These are phyloP conservation scores for Dryadomyces quercus-mongolicae DNA, from an alignment of 2,329 filamentous ascomycete genomes.

Conservation along the genomic window DNA sequence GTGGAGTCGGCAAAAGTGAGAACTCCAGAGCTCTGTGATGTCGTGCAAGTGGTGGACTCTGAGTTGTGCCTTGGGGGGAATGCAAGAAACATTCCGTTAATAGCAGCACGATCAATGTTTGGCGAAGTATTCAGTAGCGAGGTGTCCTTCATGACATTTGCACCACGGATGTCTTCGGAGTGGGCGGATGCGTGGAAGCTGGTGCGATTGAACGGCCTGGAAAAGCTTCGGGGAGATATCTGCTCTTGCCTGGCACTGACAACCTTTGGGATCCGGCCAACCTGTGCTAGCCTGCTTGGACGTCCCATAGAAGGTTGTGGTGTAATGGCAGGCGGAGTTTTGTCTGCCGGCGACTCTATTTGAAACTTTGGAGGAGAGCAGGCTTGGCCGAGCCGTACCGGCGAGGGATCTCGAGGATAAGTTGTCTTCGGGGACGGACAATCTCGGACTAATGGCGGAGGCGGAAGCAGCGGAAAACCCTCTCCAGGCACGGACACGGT, in stretches of 20 bases:
- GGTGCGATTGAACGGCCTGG: conserved; percentile 59
- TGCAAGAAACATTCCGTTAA: conserved; percentile 53
- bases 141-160: conserved; percentile 13
- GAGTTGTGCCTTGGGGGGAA: conserved; percentile 67
- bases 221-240: conserved; percentile 69
- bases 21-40: conserved; percentile 56
- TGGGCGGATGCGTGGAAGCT: conserved; percentile 30
- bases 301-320: conserved; percentile 13
- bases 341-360: not conserved
- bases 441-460: not conserved
- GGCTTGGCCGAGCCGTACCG: not conserved
- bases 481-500: not conserved
- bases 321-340: not conserved
- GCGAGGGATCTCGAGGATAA: not conserved
- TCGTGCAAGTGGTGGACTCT: conserved; percentile 39
- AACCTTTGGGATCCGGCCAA: conserved; percentile 78
- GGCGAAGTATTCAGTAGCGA: conserved; percentile 26
- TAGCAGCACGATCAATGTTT: conserved; percentile 24
- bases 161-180: conserved; percentile 17
- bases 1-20: conserved; percentile 50
- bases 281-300: conserved; percentile 60
- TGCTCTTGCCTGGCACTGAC: conserved; percentile 55
- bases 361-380: not conserved
- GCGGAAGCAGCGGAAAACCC: not conserved
- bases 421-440: no score